These are phyloP conservation scores for Lentinula edodes DNA, from an alignment of 768 basidiomycete species.

Conservation along the genomic window DNA sequence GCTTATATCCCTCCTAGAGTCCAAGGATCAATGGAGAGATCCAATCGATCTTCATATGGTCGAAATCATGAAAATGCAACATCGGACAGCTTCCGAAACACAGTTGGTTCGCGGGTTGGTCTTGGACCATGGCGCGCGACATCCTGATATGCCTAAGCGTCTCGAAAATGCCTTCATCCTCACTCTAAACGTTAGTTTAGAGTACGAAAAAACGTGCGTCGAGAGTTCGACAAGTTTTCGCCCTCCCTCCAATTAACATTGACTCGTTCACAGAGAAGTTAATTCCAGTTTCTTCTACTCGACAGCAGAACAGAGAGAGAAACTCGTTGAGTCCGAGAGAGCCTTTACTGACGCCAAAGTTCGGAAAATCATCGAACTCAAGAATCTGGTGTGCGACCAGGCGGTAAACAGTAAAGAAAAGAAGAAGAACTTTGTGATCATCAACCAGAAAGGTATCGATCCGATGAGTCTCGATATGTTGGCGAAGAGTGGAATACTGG, in stretches of 20 bases:
- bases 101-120: slow-evolving; percentile 94
- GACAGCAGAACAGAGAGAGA: slow-evolving; percentile 95
- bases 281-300: slow-evolving; percentile 99
- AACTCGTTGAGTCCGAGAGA: slow-evolving; percentile 96
- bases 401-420: slow-evolving; percentile 78
- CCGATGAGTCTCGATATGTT: slow-evolving; percentile 93
- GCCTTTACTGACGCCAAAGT: slow-evolving; percentile 91
- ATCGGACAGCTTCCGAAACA: slow-evolving; percentile 95
- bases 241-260: slow-evolving; percentile 11
- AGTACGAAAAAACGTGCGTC: slow-evolving; percentile 98
- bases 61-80: slow-evolving; percentile 99
- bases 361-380: slow-evolving; percentile 93
- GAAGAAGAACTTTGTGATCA: slow-evolving; percentile 83
- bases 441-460: slow-evolving; percentile 99
- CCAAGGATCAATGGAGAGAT: slow-evolving; percentile 67
- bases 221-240: neutral
- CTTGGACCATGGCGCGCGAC: slow-evolving; percentile 93
- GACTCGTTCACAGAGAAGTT: slow-evolving; percentile 67
- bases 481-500: slow-evolving; percentile 94
- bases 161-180: slow-evolving; percentile 94
- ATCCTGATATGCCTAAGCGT: slow-evolving; percentile 99
- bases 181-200: slow-evolving; percentile 94
- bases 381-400: slow-evolving; percentile 94
- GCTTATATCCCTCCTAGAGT: slow-evolving; percentile 30
- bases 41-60: slow-evolving; percentile 99